A percentile compares a stretch with the other conserved stretches of the same genome.
These are phyloP conservation scores for Podaxis sp. DNA, from an alignment of 768 basidiomycete species.

Conservation along the genomic window DNA sequence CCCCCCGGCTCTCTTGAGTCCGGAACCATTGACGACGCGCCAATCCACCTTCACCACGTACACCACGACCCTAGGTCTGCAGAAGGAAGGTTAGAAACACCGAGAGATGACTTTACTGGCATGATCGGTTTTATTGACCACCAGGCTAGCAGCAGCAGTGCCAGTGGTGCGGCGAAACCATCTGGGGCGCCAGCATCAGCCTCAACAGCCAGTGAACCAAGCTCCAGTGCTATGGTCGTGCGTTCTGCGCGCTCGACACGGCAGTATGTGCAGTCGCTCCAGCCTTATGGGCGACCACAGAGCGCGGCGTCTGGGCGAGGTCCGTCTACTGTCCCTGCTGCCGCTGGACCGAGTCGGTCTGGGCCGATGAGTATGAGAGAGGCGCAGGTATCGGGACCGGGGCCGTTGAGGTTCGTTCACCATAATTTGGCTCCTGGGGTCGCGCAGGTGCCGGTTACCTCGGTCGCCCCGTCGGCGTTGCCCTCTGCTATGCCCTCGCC, in stretches of 20 bases:
- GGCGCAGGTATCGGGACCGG: slow-evolving; percentile 2
- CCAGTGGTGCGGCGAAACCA: slow-evolving; percentile 3
- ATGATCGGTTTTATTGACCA: slow-evolving; percentile 7
- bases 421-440: slow-evolving; percentile 5
- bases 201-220: not conserved
- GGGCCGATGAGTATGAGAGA: slow-evolving; percentile 5
- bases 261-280: slow-evolving; percentile 16
- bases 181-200: not conserved
- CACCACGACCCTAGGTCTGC: slow-evolving; percentile 10
- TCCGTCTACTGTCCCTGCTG: slow-evolving; percentile 8
- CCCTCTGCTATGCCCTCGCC: slow-evolving; percentile 10
- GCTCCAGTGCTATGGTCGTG: slow-evolving; percentile 6
- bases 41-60: slow-evolving; percentile 18
- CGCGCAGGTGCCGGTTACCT: not conserved
- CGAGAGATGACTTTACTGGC: slow-evolving; percentile 1
- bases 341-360: slow-evolving; percentile 10
- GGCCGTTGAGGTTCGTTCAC: slow-evolving; percentile 12
- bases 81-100: slow-evolving; percentile 19
- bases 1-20: not conserved
- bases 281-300: slow-evolving; percentile 30
- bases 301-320: slow-evolving; percentile 17
- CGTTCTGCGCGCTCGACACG: slow-evolving; percentile 18
- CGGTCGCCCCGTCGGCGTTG: not conserved
- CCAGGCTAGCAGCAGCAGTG: slow-evolving; percentile 13
- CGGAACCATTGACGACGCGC: slow-evolving; percentile 7